These are phyloP conservation scores for Colletotrichum horii DNA, from an alignment of 2,329 filamentous ascomycete species.

Conservation along the genomic window DNA sequence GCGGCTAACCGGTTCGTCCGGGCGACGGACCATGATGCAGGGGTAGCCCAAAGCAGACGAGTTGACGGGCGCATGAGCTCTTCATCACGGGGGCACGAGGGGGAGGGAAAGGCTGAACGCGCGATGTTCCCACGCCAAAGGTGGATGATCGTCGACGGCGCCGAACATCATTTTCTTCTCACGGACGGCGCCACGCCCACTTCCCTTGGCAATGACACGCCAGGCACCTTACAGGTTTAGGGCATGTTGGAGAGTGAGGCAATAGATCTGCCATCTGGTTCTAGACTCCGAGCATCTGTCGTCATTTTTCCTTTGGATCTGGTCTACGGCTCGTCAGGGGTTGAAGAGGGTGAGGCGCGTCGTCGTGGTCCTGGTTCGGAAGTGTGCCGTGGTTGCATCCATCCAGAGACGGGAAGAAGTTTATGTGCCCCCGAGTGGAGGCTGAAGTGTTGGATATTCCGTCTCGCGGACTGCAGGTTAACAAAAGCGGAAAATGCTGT, in stretches of 20 bases:
- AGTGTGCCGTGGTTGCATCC: background rate
- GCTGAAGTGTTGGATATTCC: background rate
- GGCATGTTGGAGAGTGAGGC: background rate
- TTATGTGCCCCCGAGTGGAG: background rate
- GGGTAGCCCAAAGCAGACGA: background rate
- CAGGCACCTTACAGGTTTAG: background rate
- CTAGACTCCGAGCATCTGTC: background rate
- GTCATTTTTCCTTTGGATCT: background rate
- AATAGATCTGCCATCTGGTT: background rate
- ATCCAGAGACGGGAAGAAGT: background rate
- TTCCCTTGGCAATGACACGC: background rate
- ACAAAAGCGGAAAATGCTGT: background rate
- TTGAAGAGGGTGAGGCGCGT: background rate
- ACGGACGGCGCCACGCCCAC: background rate
- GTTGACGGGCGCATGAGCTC: background rate
- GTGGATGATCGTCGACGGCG: background rate
- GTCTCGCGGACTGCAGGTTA: background rate
- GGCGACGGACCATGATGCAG: background rate
- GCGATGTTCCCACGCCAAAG: background rate
- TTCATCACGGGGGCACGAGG: background rate
- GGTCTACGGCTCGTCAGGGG: background rate
- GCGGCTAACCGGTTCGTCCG: background rate
- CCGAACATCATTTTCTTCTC: background rate
- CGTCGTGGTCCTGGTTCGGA: background rate
- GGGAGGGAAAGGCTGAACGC: background rate